Evolutionary conservation across 345 rosid species (phyloP).

Genomic region (Lepidium africanum): DNA sequence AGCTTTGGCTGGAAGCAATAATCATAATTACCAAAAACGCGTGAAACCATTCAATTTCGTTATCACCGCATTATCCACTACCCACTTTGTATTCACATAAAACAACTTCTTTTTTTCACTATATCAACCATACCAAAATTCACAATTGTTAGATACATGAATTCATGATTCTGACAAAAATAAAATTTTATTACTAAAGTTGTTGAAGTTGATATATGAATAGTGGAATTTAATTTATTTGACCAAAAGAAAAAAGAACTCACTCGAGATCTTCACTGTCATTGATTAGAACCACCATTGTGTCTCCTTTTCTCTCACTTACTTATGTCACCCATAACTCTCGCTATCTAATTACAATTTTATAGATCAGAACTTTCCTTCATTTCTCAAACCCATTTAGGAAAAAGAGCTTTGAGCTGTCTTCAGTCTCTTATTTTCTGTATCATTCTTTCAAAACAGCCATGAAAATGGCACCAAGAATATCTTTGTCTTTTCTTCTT

Average conservation of each 20-base stretch:
- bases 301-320: neutral
- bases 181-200: neutral
- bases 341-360: slow-evolving; percentile 3
- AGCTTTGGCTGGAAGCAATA: slow-evolving; percentile 40
- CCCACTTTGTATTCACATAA: neutral
- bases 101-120: neutral
- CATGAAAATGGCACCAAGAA: slow-evolving; percentile 27
- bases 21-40: slow-evolving; percentile 38
- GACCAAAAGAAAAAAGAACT: slow-evolving; percentile 1
- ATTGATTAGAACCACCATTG: slow-evolving; percentile 22
- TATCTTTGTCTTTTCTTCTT: slow-evolving; percentile 23
- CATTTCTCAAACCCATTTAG: slow-evolving; percentile 3
- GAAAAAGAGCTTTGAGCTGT: neutral
- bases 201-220: slow-evolving; percentile 9
- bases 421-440: neutral
- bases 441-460: slow-evolving; percentile 6
- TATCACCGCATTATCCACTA: slow-evolving; percentile 16
- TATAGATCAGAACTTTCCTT: neutral
- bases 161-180: neutral
- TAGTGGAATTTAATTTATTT: neutral
- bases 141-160: no score
- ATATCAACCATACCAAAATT: neutral
- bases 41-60: slow-evolving; percentile 25
- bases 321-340: slow-evolving; percentile 15
- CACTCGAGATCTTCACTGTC: slow-evolving; percentile 23